A percentile compares a stretch with the other conserved stretches of the same genome.
Evolutionary conservation across 306 rosid species (phyloP).

Genomic region (Chamaecrista fasciculata): DNA sequence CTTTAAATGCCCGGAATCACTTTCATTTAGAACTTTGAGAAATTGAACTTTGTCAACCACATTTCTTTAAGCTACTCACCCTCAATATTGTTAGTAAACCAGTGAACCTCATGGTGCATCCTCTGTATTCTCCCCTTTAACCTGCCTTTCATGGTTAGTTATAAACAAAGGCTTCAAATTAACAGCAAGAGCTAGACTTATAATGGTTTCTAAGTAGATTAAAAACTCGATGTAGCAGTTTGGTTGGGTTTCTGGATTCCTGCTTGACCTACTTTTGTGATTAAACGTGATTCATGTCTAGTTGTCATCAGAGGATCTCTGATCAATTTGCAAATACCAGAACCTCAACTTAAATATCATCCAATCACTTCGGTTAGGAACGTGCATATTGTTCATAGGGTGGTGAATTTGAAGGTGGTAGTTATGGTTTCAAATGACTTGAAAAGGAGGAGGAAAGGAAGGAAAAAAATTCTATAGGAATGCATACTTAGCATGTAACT

Average conservation of each 20-base stretch:
- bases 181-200: neutral
- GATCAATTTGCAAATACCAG: slow-evolving; percentile 7
- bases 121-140: neutral
- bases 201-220: slow-evolving; percentile 1
- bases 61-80: neutral
- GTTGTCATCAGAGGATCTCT: neutral
- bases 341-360: neutral
- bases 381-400: neutral
- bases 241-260: slow-evolving; percentile 2
- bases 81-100: neutral
- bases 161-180: neutral
- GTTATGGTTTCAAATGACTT: neutral
- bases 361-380: neutral
- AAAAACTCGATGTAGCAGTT: neutral
- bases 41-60: neutral
- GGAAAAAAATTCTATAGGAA: slow-evolving; percentile 1
- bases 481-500: slow-evolving; percentile 18
- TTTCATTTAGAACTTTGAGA: slow-evolving; percentile 14
- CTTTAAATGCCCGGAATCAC: slow-evolving; percentile 7
- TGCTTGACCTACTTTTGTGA: neutral
- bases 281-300: neutral
- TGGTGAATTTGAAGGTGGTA: slow-evolving; percentile 10
- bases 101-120: neutral
- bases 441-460: neutral
- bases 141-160: neutral